Base-by-base conservation (phyloP, 495 filamentous ascomycete species). In the Podospora comata region DNA sequence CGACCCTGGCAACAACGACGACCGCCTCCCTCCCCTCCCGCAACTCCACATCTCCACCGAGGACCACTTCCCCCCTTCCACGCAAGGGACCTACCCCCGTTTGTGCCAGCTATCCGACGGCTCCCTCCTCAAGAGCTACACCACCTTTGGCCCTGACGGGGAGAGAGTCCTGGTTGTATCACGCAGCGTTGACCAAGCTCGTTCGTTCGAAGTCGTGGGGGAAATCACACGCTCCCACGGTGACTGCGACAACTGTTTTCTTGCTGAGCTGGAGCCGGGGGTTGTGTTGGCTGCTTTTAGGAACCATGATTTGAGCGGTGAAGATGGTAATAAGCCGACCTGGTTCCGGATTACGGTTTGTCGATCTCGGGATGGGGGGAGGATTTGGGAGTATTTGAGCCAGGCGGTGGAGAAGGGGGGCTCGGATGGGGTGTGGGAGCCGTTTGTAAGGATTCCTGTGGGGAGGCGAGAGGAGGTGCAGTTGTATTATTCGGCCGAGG, bases 401-500 rank as follows among this genome's bases (percentile, higher is more conserved):
- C 39, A 48, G 15, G 39, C 39, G 39, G 39, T 48, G 39, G 39
- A 48, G 2, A 48, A 48, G 13, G 39, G 39, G 9, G 39, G 6
- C 6, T 11, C 39, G 1, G 39, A 48, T 48, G 39, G 39, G 9
- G 39, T 48, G 7, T 48, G 39, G 39, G 39, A 48, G 39, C 39
- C 39, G 39, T 48, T 48, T 48, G 2, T 48, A 11, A 48, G 39
- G 87, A 90, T 70, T 86, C 87, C 80, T 77, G 86, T 20, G 13
- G 15, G 71, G 83, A 19, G 78, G 80, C 0, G 71, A 68, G 80
- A 82, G 64, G 75, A 82, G 64, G 75, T 86, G 19, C 86, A 89
- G 71, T 71, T 90, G 58, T 87, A 84, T 28, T 90, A 79, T 76
- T 64, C 79, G 68, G 26, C 79, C 79, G 74, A 88, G 32, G 30